Percentiles rank a stretch among this genome's conserved stretches.
These are phyloP conservation scores for Botrytis galanthina DNA, from an alignment of 2,329 filamentous ascomycete genomes.

Conservation along the genomic window DNA sequence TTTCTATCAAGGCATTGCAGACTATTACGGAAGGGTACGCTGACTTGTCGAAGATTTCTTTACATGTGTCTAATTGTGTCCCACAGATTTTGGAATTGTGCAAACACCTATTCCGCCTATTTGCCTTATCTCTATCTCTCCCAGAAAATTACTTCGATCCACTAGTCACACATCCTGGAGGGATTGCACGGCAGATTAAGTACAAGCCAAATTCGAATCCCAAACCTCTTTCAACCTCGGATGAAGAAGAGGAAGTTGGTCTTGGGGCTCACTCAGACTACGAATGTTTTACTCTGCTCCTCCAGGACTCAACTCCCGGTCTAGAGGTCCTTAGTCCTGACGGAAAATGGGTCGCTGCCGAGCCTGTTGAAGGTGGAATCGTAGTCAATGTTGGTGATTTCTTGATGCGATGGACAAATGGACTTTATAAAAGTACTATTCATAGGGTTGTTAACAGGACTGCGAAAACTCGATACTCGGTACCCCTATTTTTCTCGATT, in stretches of 20 bases:
- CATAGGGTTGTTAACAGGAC: constrained; percentile 56
- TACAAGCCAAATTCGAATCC: constrained; percentile 46
- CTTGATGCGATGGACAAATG: constrained; percentile 50
- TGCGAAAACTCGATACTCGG: constrained; percentile 50
- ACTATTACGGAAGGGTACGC: constrained; percentile 34
- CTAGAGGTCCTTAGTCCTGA: constrained; percentile 51
- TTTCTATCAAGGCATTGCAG: constrained; percentile 35
- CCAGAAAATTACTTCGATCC: constrained; percentile 44
- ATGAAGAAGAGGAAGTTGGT: constrained; percentile 32
- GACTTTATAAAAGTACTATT: constrained; percentile 51
- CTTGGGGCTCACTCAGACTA: constrained; percentile 55
- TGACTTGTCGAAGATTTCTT: neutral
- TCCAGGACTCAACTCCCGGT: constrained; percentile 51
- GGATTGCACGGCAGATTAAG: constrained; percentile 48
- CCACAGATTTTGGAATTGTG: constrained; percentile 41
- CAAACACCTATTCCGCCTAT: constrained; percentile 39
- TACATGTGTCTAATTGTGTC: neutral
- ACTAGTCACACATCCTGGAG: constrained; percentile 45
- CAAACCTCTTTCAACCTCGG: constrained; percentile 34
- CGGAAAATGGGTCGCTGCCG: constrained; percentile 46
- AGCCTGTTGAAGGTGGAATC: constrained; percentile 46
- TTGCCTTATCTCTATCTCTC: constrained; percentile 43
- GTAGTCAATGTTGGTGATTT: constrained; percentile 54
- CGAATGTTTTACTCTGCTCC: constrained; percentile 54
- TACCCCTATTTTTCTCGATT: constrained; percentile 53